phyloP scores from a whole-genome alignment of 345 rosid species.

The Pseudoturritis turrita region DNA sequence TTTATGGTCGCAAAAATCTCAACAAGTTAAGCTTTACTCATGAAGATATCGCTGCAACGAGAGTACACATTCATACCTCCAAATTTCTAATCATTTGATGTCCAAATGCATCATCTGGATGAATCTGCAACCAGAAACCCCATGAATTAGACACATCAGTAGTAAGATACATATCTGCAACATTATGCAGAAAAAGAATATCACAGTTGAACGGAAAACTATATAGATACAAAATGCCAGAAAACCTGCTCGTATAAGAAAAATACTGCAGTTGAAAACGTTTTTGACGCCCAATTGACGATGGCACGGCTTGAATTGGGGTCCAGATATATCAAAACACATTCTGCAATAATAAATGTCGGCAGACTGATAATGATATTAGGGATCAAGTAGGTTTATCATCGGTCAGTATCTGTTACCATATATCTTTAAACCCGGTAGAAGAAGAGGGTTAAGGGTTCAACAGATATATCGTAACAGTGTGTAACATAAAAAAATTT shows the following conservation, averaged over 20 bases:
- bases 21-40: background rate
- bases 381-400: slow-evolving; percentile 40
- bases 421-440: background rate
- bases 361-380: slow-evolving; percentile 83
- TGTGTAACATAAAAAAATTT: background rate
- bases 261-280: slow-evolving; percentile 71
- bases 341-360: slow-evolving; percentile 97
- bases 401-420: slow-evolving; percentile 14
- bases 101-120: slow-evolving; percentile 97
- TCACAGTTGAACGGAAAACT: background rate
- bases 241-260: slow-evolving; percentile 94
- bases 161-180: background rate
- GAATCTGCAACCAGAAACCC: slow-evolving; percentile 58
- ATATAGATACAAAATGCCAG: background rate
- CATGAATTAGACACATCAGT: slow-evolving; percentile 9
- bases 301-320: slow-evolving; percentile 79
- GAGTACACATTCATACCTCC: slow-evolving; percentile 54
- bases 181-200: slow-evolving; percentile 2
- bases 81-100: slow-evolving; percentile 92
- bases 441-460: background rate
- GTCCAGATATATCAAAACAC: slow-evolving; percentile 91
- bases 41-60: background rate
- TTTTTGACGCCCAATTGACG: slow-evolving; percentile 77
- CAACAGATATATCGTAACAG: background rate
- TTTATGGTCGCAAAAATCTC: background rate